Conservation (phyloP, 2,329 filamentous ascomycete species). For the Metarhizium album region DNA sequence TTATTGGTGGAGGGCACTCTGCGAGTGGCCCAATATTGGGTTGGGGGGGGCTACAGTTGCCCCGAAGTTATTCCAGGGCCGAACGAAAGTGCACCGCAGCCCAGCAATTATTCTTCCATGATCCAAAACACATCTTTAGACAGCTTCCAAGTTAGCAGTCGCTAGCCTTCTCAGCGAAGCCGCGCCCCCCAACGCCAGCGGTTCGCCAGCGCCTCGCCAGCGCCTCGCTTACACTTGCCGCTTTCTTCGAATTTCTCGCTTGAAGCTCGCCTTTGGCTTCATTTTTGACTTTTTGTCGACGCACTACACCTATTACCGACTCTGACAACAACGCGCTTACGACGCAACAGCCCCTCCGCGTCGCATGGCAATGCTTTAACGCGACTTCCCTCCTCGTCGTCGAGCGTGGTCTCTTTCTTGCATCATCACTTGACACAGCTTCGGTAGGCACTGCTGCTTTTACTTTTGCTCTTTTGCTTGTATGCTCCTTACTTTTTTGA, state of each 20-base stretch:
- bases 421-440: constrained; percentile 1
- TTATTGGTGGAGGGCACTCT: too few species aligned
- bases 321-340: constrained; percentile 6
- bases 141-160: constrained; percentile 1
- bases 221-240: not conserved
- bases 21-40: too few species aligned
- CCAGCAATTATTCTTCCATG: constrained; percentile 1
- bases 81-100: constrained; percentile 4
- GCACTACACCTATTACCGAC: not conserved
- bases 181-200: constrained; percentile 3
- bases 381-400: not conserved
- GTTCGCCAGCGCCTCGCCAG: too few species aligned
- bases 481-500: not conserved
- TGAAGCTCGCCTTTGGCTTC: not conserved
- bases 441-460: constrained; percentile 1
- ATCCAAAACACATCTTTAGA: constrained; percentile 4
- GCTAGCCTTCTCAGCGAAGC: not conserved
- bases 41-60: too few species aligned
- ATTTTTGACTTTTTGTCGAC: not conserved
- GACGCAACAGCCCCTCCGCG: constrained; percentile 16
- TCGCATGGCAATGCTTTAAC: not conserved
- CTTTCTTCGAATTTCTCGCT: not conserved
- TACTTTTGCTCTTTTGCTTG: not conserved
- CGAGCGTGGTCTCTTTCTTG: not conserved
- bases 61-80: constrained; percentile 11